Percentiles rank a stretch among this genome's conserved stretches.
Conservation (phyloP, 495 filamentous ascomycete genomes). For the Penicillium angulare region DNA sequence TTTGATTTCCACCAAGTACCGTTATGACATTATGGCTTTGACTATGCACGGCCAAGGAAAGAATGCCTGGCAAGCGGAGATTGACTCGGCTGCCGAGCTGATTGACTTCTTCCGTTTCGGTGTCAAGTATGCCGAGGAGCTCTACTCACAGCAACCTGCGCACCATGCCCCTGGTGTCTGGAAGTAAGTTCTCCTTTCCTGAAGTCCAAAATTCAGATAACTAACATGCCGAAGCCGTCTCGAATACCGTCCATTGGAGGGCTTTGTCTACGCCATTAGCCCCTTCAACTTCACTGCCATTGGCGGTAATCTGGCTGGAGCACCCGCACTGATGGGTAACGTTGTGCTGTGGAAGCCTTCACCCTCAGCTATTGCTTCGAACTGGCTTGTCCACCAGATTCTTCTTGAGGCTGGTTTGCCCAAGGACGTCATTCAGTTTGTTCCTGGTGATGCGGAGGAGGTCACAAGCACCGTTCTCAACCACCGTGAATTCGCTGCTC, state of each 20-base stretch:
- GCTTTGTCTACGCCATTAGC: conserved; percentile 82
- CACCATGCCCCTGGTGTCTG: conserved; percentile 76
- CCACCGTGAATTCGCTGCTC: conserved; percentile 69
- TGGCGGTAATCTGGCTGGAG: conserved; percentile 72
- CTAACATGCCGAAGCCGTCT: conserved; percentile 48
- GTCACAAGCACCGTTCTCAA: conserved; percentile 70
- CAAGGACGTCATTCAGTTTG: conserved; percentile 77
- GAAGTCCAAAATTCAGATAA: neutral
- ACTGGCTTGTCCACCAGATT: conserved; percentile 79
- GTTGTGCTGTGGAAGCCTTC: conserved; percentile 89
- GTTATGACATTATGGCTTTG: conserved; percentile 88
- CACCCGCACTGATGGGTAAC: conserved; percentile 79
- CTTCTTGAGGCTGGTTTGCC: conserved; percentile 80
- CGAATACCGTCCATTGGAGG: conserved; percentile 80
- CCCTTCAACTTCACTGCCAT: conserved; percentile 93
- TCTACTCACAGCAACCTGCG: conserved; percentile 79
- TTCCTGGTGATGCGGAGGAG: conserved; percentile 74
- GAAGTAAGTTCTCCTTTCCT: conserved; percentile 54
- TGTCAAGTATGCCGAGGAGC: conserved; percentile 81
- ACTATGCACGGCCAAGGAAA: conserved; percentile 95
- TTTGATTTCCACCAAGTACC: conserved; percentile 82
- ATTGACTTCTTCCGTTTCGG: conserved; percentile 87
- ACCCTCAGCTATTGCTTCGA: conserved; percentile 71
- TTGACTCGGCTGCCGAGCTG: conserved; percentile 89
- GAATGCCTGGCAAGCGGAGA: conserved; percentile 96